Conservation (phyloP, 2,329 filamentous ascomycete species). For the Huntiella moniliformis region DNA sequence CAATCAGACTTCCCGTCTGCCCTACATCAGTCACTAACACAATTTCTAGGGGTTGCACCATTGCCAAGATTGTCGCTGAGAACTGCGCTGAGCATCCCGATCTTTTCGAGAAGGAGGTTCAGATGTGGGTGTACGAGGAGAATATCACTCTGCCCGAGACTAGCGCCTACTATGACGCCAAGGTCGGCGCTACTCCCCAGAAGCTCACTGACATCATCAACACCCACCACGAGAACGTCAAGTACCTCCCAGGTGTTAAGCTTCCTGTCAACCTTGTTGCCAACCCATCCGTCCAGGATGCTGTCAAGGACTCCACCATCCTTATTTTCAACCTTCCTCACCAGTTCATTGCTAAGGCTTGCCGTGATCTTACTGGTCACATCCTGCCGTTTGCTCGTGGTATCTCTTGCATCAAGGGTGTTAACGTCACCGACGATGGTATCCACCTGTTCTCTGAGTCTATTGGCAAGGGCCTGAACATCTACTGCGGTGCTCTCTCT, state of each 20-base stretch:
- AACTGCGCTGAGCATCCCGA: constrained; percentile 63
- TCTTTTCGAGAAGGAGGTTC: constrained; percentile 72
- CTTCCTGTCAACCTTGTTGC: constrained; percentile 71
- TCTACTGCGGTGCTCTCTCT: constrained; percentile 90
- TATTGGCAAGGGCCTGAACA: constrained; percentile 76
- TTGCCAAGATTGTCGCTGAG: constrained; percentile 91
- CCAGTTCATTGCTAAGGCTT: constrained; percentile 82
- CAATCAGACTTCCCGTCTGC: not conserved
- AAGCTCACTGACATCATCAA: constrained; percentile 91
- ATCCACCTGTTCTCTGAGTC: constrained; percentile 86
- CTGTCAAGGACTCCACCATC: constrained; percentile 69
- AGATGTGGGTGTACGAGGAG: constrained; percentile 99
- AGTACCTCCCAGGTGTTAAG: constrained; percentile 80
- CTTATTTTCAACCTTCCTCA: constrained; percentile 94
- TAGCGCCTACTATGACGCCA: constrained; percentile 53
- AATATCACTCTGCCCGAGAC: constrained; percentile 54
- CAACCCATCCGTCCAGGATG: constrained; percentile 60
- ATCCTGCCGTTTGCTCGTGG: constrained; percentile 83
- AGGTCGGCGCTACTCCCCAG: constrained; percentile 46
- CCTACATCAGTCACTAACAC: constrained; percentile 7
- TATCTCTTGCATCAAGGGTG: constrained; percentile 95
- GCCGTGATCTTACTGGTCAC: constrained; percentile 66
- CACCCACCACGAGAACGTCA: constrained; percentile 82
- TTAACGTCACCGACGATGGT: constrained; percentile 73
- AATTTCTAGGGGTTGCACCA: constrained; percentile 65